Evolutionary conservation across 2,329 filamentous ascomycete genomes (phyloP).

Genomic region (Neoarthrinium moseri): DNA sequence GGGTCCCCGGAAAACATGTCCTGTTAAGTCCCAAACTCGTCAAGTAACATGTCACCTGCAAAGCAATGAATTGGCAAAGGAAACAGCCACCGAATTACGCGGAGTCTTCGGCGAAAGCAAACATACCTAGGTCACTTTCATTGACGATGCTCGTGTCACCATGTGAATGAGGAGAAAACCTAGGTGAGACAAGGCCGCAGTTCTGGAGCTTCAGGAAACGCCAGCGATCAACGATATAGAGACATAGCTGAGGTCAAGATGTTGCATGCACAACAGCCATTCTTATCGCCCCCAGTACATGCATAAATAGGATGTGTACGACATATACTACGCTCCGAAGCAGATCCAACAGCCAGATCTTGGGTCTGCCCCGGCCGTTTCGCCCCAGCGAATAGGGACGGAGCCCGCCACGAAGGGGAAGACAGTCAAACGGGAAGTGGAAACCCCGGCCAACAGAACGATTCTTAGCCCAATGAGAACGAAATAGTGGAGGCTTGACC

Average conservation of each 20-base stretch:
- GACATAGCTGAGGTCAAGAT: background rate
- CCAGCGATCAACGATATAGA: slow-evolving; percentile 1
- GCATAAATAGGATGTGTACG: too few relatives aligned
- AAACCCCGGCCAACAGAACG: too few relatives aligned
- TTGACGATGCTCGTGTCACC: slow-evolving; percentile 3
- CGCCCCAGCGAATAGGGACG: too few relatives aligned
- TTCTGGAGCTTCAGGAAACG: background rate
- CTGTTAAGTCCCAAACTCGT: too few relatives aligned
- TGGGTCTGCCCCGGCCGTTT: too few relatives aligned
- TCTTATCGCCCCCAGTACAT: background rate
- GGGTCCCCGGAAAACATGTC: too few relatives aligned
- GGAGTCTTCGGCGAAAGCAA: slow-evolving; percentile 10
- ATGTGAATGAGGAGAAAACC: background rate
- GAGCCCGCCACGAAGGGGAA: too few relatives aligned
- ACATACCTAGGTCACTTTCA: slow-evolving; percentile 7
- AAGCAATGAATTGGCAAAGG: background rate
- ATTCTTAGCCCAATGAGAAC: too few relatives aligned
- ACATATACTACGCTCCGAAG: too few relatives aligned
- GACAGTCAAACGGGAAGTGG: too few relatives aligned
- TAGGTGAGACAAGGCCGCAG: background rate
- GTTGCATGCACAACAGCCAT: background rate
- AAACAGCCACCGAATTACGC: background rate
- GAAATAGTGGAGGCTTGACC: background rate
- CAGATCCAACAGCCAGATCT: background rate
- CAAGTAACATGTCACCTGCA: slow-evolving; percentile 7